A percentile compares a stretch with the other conserved stretches of the same genome.
Conservation (phyloP, 2,329 filamentous ascomycete species). For the Aspergillus flavus region DNA sequence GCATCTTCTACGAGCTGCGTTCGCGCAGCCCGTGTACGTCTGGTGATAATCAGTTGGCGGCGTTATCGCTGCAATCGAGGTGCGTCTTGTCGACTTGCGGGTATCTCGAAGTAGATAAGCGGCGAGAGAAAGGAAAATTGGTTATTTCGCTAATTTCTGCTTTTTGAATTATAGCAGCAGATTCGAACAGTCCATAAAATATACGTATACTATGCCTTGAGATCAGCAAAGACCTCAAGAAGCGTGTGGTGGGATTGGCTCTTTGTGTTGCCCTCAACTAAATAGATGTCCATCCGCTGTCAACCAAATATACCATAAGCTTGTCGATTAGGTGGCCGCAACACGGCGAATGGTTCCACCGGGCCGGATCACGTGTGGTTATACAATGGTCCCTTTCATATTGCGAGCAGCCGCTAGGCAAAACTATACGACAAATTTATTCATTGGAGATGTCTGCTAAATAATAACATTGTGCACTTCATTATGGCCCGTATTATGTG, state of each 20-base stretch:
- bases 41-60: background rate
- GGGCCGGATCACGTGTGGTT: constrained; percentile 19
- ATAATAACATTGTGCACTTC: background rate
- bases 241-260: background rate
- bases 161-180: background rate
- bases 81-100: background rate
- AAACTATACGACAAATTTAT: background rate
- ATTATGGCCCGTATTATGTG: background rate
- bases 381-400: background rate
- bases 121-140: background rate
- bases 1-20: constrained; percentile 16
- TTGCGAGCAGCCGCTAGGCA: background rate
- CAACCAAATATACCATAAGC: constrained; percentile 9
- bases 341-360: constrained; percentile 18
- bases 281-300: background rate
- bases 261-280: constrained; percentile 11
- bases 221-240: constrained; percentile 14
- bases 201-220: background rate
- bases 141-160: background rate
- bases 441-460: background rate
- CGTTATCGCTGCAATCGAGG: background rate
- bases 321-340: constrained; percentile 29
- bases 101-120: constrained; percentile 1
- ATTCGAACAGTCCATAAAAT: background rate
- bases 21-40: constrained; percentile 19